phyloP scores from a whole-genome alignment of 495 filamentous ascomycete species.

The Aspergillus affinis region DNA sequence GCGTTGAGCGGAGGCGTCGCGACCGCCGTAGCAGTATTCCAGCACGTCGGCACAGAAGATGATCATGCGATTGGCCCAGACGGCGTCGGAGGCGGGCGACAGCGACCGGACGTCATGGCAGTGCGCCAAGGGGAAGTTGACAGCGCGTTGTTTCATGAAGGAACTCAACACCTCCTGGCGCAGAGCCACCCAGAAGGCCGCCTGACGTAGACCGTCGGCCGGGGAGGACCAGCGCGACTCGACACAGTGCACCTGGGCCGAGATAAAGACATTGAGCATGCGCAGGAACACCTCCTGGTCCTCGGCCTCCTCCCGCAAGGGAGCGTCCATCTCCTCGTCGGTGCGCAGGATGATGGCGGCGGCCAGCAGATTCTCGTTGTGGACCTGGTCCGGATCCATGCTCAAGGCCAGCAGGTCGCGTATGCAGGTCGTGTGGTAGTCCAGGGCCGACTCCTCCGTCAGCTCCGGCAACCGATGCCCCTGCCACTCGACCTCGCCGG shows the following conservation, averaged over 20 bases:
- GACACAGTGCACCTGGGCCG: slow-evolving; percentile 5
- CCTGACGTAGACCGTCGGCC: slow-evolving; percentile 26
- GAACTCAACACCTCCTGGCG: slow-evolving; percentile 39
- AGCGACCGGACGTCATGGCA: slow-evolving; percentile 28
- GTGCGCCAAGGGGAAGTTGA: slow-evolving; percentile 24
- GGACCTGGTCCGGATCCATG: slow-evolving; percentile 11
- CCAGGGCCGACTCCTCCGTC: slow-evolving; percentile 3
- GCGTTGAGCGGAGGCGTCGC: not conserved
- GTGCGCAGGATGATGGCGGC: slow-evolving; percentile 11
- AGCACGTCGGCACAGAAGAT: slow-evolving; percentile 34
- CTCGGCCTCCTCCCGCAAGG: slow-evolving; percentile 2
- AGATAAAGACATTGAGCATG: slow-evolving; percentile 8
- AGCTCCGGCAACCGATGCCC: slow-evolving; percentile 5
- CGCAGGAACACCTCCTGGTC: slow-evolving; percentile 11
- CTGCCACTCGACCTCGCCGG: slow-evolving; percentile 9
- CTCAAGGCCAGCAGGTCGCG: slow-evolving; percentile 1
- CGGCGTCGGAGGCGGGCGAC: slow-evolving; percentile 29
- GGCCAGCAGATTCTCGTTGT: slow-evolving; percentile 10
- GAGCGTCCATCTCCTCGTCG: slow-evolving; percentile 13
- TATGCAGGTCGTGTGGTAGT: slow-evolving; percentile 11
- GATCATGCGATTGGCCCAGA: slow-evolving; percentile 35
- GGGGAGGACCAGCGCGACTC: not conserved
- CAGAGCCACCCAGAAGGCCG: slow-evolving; percentile 34
- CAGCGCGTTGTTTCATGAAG: slow-evolving; percentile 34
- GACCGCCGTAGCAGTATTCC: slow-evolving; percentile 11